phyloP scores from a whole-genome alignment of 1,284 basidiomycete species.

The Leccinum angustisporum region DNA sequence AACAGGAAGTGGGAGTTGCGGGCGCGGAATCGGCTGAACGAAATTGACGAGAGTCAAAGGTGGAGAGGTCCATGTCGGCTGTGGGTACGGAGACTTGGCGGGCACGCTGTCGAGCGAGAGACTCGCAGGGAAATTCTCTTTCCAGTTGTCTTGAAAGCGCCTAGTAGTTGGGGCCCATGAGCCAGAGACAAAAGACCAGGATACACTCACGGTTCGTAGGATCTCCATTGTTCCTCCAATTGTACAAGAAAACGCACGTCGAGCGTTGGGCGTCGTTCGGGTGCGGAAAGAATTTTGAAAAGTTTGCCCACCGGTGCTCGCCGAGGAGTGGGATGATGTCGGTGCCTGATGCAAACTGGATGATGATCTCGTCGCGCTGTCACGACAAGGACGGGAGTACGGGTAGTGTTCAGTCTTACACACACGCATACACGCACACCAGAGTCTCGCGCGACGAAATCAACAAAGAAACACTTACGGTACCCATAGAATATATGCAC shows the following conservation, averaged over 20 bases:
- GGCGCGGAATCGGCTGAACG: conserved; percentile 28
- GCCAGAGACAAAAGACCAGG: background rate
- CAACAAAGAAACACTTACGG: conserved; percentile 23
- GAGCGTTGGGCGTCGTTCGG: conserved; percentile 14
- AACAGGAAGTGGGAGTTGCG: background rate
- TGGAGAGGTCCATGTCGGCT: conserved; percentile 24
- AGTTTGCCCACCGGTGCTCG: conserved; percentile 24
- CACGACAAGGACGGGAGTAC: background rate
- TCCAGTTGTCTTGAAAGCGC: conserved; percentile 27
- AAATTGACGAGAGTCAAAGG: conserved; percentile 20
- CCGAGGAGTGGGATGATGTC: conserved; percentile 31
- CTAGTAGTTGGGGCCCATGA: background rate
- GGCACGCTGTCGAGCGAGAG: conserved; percentile 17
- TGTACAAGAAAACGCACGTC: conserved; percentile 31
- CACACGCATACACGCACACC: background rate
- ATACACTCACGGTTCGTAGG: conserved; percentile 31
- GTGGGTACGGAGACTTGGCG: conserved; percentile 28
- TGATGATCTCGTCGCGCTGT: conserved; percentile 32
- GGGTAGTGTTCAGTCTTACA: background rate
- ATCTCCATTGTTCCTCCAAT: conserved; percentile 34
- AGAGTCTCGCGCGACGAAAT: background rate
- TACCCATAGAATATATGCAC: conserved; percentile 31
- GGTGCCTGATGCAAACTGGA: conserved; percentile 29
- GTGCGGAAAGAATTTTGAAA: conserved; percentile 9
- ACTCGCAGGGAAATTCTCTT: conserved; percentile 16